phyloP scores from a whole-genome alignment of 139 green algal genomes.

The Haematococcus sp. region DNA sequence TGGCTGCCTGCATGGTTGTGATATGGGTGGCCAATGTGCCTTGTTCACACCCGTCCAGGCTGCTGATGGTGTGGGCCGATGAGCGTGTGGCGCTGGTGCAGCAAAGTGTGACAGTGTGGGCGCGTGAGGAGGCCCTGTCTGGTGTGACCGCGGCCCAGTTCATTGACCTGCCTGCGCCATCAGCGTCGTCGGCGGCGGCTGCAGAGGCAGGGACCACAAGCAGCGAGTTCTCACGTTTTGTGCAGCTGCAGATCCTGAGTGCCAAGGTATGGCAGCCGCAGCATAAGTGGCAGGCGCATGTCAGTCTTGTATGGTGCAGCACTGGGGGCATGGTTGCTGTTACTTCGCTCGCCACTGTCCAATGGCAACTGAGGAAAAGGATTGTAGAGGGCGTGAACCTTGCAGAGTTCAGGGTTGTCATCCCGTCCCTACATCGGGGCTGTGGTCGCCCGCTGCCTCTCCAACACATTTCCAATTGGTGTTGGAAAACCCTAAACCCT shows the following conservation, averaged over 20 bases:
- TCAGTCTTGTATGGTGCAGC: too few species aligned
- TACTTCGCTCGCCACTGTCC: too few species aligned
- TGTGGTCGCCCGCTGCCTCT: too few species aligned
- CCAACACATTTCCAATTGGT: too few species aligned
- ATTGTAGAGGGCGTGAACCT: too few species aligned
- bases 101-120: conserved; percentile 57
- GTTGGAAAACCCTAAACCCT: not conserved
- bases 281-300: too few species aligned
- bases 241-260: conserved; percentile 36
- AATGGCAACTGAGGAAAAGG: too few species aligned
- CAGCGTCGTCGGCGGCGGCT: not conserved
- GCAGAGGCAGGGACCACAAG: not conserved
- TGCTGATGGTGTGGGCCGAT: conserved; percentile 50
- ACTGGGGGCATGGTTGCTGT: too few species aligned
- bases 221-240: not conserved
- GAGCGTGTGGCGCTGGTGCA: conserved; percentile 42
- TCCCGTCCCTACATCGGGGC: too few species aligned
- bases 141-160: conserved; percentile 42
- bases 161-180: conserved; percentile 64
- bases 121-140: conserved; percentile 70
- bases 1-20: not conserved
- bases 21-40: not conserved
- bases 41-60: conserved; percentile 26
- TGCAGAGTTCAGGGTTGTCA: too few species aligned
- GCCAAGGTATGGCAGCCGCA: conserved; percentile 40